Percentiles rank a stretch among this genome's conserved stretches.
These are phyloP conservation scores for Luvunga scandens DNA, from an alignment of 345 rosid genomes.

Conservation along the genomic window DNA sequence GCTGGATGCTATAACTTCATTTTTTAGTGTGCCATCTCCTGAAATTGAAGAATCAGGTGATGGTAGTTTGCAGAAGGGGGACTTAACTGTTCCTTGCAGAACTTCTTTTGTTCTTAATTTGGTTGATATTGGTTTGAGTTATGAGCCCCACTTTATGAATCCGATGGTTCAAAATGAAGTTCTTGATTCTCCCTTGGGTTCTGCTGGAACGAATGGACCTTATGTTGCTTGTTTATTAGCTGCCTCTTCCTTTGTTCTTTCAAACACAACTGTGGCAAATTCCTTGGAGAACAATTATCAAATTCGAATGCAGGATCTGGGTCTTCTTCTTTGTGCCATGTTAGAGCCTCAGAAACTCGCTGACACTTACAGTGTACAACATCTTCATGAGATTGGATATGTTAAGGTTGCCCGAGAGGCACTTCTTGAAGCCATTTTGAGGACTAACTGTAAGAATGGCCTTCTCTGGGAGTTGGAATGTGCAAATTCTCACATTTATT, in stretches of 20 bases:
- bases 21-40: constrained; percentile 50
- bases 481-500: constrained; percentile 53
- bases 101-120: constrained; percentile 68
- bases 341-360: constrained; percentile 43
- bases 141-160: constrained; percentile 63
- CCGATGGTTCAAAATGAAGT: constrained; percentile 9
- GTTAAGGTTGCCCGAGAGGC: constrained; percentile 80
- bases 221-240: constrained; percentile 78
- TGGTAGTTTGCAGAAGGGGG: constrained; percentile 28
- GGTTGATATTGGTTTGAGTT: constrained; percentile 86
- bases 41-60: constrained; percentile 35
- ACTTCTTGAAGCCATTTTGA: constrained; percentile 59
- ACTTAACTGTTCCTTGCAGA: constrained; percentile 32
- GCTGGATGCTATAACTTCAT: constrained; percentile 68
- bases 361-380: constrained; percentile 52
- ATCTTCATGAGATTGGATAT: constrained; percentile 67
- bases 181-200: constrained; percentile 23
- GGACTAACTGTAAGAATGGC: constrained; percentile 52
- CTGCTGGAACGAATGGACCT: constrained; percentile 30
- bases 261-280: constrained; percentile 39
- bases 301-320: constrained; percentile 76
- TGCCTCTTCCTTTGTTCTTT: constrained; percentile 73
- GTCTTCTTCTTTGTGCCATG: constrained; percentile 72
- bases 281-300: constrained; percentile 46
- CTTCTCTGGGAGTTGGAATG: constrained; percentile 81